phyloP scores from a whole-genome alignment of 768 basidiomycete species.

The Exidia glandulosa region DNA sequence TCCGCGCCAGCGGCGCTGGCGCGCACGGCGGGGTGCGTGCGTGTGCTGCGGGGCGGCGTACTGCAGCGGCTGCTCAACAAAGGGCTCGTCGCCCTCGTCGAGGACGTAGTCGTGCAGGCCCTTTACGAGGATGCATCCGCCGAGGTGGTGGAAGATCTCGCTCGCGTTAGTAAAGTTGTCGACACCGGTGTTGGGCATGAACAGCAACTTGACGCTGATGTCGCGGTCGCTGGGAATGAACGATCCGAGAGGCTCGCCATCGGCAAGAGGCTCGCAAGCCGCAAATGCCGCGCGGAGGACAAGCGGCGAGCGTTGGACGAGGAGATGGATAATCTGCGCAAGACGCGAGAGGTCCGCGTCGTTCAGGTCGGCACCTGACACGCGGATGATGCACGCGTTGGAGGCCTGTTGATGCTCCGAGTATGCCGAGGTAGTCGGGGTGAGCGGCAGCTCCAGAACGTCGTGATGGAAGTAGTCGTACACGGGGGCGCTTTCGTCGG shows the following conservation, averaged over 20 bases:
- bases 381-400: neutral
- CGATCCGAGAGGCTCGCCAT: neutral
- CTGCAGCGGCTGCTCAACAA: neutral
- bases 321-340: neutral
- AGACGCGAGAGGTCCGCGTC: neutral
- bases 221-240: neutral
- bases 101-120: neutral
- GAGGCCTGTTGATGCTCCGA: neutral
- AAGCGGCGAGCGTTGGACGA: neutral
- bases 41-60: neutral
- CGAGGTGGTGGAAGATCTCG: neutral
- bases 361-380: neutral
- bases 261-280: neutral
- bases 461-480: neutral
- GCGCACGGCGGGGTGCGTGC: neutral
- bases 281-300: neutral
- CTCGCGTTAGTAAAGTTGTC: neutral
- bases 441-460: neutral
- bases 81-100: neutral
- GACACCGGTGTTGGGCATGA: neutral
- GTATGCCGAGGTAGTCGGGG: neutral
- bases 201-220: neutral
- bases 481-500: neutral
- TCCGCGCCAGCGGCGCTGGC: neutral
- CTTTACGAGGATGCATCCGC: neutral